Evolutionary conservation across 345 rosid genomes (phyloP), one percentile per base, ranked within the genome.

Genomic region (Acer campestre): DNA sequence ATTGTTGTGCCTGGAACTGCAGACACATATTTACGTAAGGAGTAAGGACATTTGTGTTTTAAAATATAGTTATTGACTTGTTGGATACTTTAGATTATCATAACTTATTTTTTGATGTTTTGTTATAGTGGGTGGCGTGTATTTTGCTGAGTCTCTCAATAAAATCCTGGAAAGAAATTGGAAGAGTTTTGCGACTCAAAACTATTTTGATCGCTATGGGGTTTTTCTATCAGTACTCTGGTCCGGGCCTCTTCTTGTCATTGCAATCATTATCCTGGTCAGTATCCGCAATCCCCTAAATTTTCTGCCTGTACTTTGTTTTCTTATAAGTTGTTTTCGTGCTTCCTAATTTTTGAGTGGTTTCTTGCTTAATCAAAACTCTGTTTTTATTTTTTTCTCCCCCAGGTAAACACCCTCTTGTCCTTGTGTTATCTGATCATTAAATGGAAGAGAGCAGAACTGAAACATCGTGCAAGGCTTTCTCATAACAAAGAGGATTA

Each of bases 381-480:
- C 65, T 75, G 46, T 27, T 4, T 42, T 75, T 46, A 42, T 59
- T 71, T 74, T 73, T 71, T 74, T 73, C 11, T n/a, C 62, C 63
- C 79, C 82, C 91, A 97, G 99, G 82, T 94, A 76, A 96, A 94
- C 83, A 90, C 95, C 4, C 95, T 97, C 22, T 89, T 91, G 55
- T 86, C 94, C 23, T 83, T 96, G 67, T 92, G 99, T 84, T 81
- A 85, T 84, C 75, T 92, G 73, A 94, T 96, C 6, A 97, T 96
- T 25, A 87, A 85, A 68, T 96, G 99, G 98, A 96, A 96, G 85
- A 92, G 76, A 83, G 98, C 99, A 5, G 99, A 94, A 84, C 98
- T 96, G 48, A 91, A 88, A 84, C 98, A 96, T 81, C 94, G 92
- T 0, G 94, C 98, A 64, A 90, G 95, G 81, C 80, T 85, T 74